phyloP scores from a whole-genome alignment of 2,329 filamentous ascomycete species.

The Exophiala viscosa region DNA sequence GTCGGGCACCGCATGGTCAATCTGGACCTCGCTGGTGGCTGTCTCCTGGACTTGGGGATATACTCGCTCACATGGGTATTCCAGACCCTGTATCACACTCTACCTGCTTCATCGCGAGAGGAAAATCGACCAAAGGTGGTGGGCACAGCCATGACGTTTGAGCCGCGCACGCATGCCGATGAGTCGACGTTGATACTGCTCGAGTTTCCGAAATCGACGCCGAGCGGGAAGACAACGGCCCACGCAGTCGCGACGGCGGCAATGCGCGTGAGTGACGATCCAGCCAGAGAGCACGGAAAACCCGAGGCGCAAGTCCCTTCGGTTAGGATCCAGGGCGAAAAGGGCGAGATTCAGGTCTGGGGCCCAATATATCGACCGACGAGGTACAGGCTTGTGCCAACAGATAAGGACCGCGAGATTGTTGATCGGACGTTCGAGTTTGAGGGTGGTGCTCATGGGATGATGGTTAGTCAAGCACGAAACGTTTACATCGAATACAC shows the following conservation, averaged over 20 bases:
- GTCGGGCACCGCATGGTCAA: constrained; percentile 70
- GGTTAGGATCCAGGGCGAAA: constrained; percentile 30
- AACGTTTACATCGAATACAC: background rate
- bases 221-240: constrained; percentile 55
- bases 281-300: constrained; percentile 19
- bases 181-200: constrained; percentile 33
- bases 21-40: constrained; percentile 74
- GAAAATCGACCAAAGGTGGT: constrained; percentile 41
- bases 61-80: constrained; percentile 91
- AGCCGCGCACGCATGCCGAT: constrained; percentile 29
- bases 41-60: constrained; percentile 78
- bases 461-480: constrained; percentile 12
- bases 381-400: constrained; percentile 72
- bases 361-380: constrained; percentile 31
- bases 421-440: constrained; percentile 21
- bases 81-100: constrained; percentile 54
- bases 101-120: constrained; percentile 35
- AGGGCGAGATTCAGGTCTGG: constrained; percentile 31
- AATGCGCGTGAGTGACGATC: constrained; percentile 30
- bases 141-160: constrained; percentile 51
- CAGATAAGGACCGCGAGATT: constrained; percentile 45
- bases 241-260: constrained; percentile 34
- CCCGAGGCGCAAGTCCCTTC: constrained; percentile 25
- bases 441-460: constrained; percentile 21
- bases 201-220: constrained; percentile 22